Evolutionary conservation across 2,329 filamentous ascomycete genomes (phyloP), one percentile per base, ranked within the genome.

Genomic region (Westerdykella ornata): DNA sequence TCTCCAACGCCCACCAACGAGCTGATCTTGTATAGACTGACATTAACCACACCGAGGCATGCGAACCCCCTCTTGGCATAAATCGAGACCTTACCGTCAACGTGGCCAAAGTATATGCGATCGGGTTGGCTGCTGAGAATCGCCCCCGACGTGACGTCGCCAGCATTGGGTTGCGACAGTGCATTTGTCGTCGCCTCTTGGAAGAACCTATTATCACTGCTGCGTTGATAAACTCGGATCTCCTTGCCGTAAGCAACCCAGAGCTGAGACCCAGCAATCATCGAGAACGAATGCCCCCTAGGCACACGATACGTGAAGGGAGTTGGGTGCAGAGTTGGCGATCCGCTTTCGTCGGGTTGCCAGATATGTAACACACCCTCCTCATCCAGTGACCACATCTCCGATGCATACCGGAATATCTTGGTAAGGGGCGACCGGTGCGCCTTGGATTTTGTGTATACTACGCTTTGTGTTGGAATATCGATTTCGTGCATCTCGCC

Each of bases 11-110:
- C 86, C 2, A 82, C 79, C 40, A 98, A 72, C 28, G 85, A 82
- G 61, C 88, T 95, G 66, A 98, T 94, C 67, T 96, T 97, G 75
- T 94, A 97, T 12, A 89, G 77, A 64, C 88, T 97, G 53, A 96
- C 78, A 56, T 81, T 95, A 45, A 97, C 72, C 28, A 94, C 74
- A 4, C 78, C 80, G n/a, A 94, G 60, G 54, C 87, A 95, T 1
- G 80, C 70, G 60, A 85, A 92, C 55, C 89, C 81, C 17, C 73
- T 76, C 17, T 79, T 78, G 2, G 87, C 90, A 66, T 94, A 97
- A n/a, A 97, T 81, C 44, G 86, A 92, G 41, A 98, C 80, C 63
- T 96, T 96, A 36, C 92, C 92, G 63, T 98, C 92, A 11, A 78
- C 80, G 61, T 98, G 92, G 1, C 92, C 92, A 52, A 98, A 84